Base-by-base conservation (phyloP, 352 stramenopile species). In the Globisporangium okanoganense region DNA sequence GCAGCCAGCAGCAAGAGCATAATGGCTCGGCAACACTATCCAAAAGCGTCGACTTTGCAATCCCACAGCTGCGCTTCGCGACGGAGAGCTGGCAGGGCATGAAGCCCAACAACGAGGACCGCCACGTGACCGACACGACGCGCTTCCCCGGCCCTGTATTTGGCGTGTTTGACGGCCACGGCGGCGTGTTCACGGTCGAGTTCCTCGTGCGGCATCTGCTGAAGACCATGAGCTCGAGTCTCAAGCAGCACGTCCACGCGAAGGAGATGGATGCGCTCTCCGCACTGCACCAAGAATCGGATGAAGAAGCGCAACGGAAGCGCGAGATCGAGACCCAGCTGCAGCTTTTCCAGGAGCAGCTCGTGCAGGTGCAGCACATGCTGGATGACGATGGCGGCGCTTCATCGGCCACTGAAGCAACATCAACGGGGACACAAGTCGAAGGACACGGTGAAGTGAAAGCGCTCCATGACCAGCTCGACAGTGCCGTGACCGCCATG, bases 101-200 rank as follows among this genome's bases (percentile, higher is more conserved):
- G 56, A 88, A 88, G 49, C 58, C 65, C 0, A 78, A 50, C 20
- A 91, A 89, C 56, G 77, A 91, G 70, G 82, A 91, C 48, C 77
- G 81, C 24, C 60, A 77, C 24, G 56, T 82, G 4, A 49, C 22
- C 5, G 60, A 65, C 51, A 10, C 62, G 14, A 58, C 72, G 12
- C 52, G 58, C 5, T 82, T 88, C 35, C 78, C 76, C 18, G 82
- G 79, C 0, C 68, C 74, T 2, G 72, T 79, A 10, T 82, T 89
- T 63, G 77, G 69, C 1, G 64, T 91, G 47, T 87, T 85, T 44
- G 79, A 91, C 57, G 79, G 79, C 18, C 79, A 89, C 31, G 72
- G 79, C 24, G 79, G 82, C 18, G 74, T 60, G 8, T 82, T 85
- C 60, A 67, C 82, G 20, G 71, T 65, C 12, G 64, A 87, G 33